phyloP scores from a whole-genome alignment of 108 stramenopile species.

The Cyclotella choctawhatcheeana region DNA sequence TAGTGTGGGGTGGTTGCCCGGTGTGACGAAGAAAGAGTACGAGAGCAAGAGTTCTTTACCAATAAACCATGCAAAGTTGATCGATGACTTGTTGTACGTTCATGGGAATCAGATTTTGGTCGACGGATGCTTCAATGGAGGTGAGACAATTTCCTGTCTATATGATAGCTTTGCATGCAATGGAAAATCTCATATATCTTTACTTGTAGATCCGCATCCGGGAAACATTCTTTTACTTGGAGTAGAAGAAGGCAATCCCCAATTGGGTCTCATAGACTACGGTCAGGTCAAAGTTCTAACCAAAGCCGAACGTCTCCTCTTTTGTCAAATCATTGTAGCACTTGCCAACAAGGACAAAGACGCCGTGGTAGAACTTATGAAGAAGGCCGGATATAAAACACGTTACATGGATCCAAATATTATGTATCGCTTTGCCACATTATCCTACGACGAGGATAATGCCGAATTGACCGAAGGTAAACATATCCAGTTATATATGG shows the following conservation, averaged over 20 bases:
- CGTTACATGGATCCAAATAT: constrained; percentile 71
- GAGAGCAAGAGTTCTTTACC: constrained; percentile 61
- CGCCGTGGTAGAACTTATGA: constrained; percentile 57
- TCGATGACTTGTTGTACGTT: constrained; percentile 79
- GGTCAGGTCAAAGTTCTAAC: constrained; percentile 81
- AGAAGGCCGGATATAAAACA: constrained; percentile 73
- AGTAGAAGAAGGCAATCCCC: constrained; percentile 65
- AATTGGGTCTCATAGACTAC: constrained; percentile 86
- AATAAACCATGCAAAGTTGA: constrained; percentile 81
- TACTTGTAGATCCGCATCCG: constrained; percentile 82
- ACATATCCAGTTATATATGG: constrained; percentile 88
- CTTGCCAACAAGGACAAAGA: constrained; percentile 72
- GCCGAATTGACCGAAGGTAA: constrained; percentile 67
- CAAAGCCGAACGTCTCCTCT: constrained; percentile 66
- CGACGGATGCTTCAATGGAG: constrained; percentile 45
- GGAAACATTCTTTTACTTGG: constrained; percentile 70
- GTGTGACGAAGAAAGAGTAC: constrained; percentile 42
- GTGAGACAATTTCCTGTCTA: neutral
- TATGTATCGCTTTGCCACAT: constrained; percentile 76
- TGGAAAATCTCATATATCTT: constrained; percentile 10
- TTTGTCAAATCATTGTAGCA: constrained; percentile 76
- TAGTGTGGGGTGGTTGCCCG: constrained; percentile 69
- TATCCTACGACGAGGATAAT: constrained; percentile 75
- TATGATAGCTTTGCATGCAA: neutral
- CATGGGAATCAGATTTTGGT: constrained; percentile 79